Conservation (phyloP, 768 basidiomycete species). For the Floccularia luteovirens region DNA sequence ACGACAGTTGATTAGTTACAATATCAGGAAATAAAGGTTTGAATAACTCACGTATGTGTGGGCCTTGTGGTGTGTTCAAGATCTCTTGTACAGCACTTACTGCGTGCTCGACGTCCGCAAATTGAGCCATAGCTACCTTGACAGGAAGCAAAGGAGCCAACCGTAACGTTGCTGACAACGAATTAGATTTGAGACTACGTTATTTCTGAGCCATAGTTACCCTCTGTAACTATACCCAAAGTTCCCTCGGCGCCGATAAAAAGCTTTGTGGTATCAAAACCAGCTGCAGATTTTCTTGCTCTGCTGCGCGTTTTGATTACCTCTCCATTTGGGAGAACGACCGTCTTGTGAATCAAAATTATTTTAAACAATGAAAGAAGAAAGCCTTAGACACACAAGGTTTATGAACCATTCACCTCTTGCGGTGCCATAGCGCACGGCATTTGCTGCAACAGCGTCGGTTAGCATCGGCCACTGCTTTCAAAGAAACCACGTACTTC, state of each 20-base stretch:
- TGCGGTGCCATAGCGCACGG: conserved; percentile 83
- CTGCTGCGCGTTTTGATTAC: conserved; percentile 76
- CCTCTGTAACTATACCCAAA: conserved; percentile 85
- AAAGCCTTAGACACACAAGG: conserved; percentile 36
- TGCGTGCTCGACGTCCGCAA: conserved; percentile 71
- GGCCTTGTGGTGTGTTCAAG: conserved; percentile 56
- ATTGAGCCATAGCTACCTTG: conserved; percentile 83
- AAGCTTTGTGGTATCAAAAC: conserved; percentile 81
- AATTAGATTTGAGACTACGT: background rate
- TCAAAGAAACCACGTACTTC: conserved; percentile 43
- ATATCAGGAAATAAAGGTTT: background rate
- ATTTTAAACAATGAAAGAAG: background rate
- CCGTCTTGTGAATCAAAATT: conserved; percentile 46
- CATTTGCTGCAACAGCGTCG: conserved; percentile 46
- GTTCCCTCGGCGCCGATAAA: conserved; percentile 92
- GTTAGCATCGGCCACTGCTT: background rate
- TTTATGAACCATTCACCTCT: conserved; percentile 87
- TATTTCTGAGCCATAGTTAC: conserved; percentile 20
- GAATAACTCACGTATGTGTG: conserved; percentile 59
- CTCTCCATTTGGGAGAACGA: conserved; percentile 77
- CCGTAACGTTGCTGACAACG: conserved; percentile 61
- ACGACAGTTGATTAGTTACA: background rate
- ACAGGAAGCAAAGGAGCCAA: conserved; percentile 78
- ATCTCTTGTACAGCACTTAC: conserved; percentile 80
- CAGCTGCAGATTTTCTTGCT: conserved; percentile 79